Evolutionary conservation across 2,329 filamentous ascomycete genomes (phyloP).

Genomic region (Epichloe amarillans): DNA sequence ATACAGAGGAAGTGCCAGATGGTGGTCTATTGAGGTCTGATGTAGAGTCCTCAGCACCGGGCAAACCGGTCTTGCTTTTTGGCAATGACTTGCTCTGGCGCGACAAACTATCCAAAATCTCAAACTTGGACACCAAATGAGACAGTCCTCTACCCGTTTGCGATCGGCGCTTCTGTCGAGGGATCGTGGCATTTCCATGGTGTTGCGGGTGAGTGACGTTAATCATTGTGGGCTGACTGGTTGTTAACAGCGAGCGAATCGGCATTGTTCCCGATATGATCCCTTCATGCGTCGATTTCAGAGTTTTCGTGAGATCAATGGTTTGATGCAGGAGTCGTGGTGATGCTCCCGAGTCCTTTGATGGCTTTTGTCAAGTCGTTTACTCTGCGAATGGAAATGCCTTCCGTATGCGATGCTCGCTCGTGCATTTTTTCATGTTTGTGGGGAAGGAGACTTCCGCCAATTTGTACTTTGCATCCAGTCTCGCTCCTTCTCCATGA

Average conservation of each 20-base stretch:
- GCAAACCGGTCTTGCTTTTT: neutral
- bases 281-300: neutral
- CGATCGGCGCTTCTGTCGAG: neutral
- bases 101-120: constrained; percentile 15
- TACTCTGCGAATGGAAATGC: neutral
- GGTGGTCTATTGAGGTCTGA: neutral
- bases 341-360: neutral
- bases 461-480: neutral
- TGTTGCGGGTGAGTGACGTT: neutral
- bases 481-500: neutral
- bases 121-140: constrained; percentile 23
- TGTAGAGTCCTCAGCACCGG: neutral
- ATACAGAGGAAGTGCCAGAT: neutral
- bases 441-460: neutral
- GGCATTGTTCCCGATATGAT: neutral
- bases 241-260: constrained; percentile 1
- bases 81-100: neutral
- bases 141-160: constrained; percentile 10
- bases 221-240: neutral
- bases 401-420: neutral
- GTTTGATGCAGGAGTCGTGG: neutral
- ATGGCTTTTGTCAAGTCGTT: neutral
- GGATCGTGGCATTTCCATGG: neutral
- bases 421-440: neutral
- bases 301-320: neutral